These are phyloP conservation scores for Leishmania arabica DNA, from an alignment of 208 protist species.

Conservation along the genomic window DNA sequence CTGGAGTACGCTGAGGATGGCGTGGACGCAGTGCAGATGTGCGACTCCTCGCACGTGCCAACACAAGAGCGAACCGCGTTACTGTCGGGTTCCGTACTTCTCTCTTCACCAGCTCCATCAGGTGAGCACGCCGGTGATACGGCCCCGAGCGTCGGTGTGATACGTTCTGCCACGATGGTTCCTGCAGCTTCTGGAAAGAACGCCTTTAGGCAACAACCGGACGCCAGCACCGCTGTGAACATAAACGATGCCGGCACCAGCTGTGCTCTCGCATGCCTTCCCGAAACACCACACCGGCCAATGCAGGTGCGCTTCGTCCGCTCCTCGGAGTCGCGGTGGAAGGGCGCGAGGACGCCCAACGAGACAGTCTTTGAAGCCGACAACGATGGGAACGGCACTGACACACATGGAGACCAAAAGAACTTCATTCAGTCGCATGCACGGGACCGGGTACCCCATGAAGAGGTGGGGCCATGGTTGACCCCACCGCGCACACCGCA, in stretches of 20 bases:
- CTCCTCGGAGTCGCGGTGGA: background rate
- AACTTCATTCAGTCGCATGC: background rate
- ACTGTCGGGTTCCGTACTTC: background rate
- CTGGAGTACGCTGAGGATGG: background rate
- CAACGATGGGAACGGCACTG: background rate
- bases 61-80: background rate
- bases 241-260: background rate
- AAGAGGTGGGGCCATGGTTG: background rate
- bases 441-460: background rate
- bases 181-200: background rate
- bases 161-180: background rate
- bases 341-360: background rate
- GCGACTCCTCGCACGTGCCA: background rate
- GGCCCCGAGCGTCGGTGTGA: background rate
- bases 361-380: background rate
- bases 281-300: conserved; percentile 17
- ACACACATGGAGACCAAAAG: background rate
- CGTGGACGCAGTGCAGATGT: background rate
- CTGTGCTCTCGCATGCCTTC: background rate
- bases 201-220: background rate
- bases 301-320: conserved; percentile 16
- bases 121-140: background rate
- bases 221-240: background rate
- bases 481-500: background rate
- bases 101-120: background rate